phyloP scores from a whole-genome alignment of 2,329 filamentous ascomycete species.

The Cercospora sp. region DNA sequence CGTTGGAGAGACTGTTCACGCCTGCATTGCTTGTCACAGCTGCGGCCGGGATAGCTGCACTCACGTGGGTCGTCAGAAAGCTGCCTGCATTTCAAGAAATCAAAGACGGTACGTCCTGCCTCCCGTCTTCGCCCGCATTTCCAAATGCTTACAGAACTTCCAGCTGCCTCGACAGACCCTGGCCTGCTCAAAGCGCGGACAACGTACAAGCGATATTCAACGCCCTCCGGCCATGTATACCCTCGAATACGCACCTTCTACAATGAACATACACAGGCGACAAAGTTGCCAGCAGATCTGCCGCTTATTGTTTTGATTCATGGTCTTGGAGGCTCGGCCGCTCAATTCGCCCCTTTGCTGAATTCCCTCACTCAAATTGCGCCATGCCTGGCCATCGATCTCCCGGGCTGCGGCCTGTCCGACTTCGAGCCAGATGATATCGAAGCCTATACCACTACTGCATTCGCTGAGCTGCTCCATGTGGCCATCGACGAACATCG shows the following conservation, averaged over 20 bases:
- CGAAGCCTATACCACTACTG: constrained; percentile 76
- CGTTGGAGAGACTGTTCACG: not conserved
- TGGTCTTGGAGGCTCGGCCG: constrained; percentile 85
- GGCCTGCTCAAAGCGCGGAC: constrained; percentile 78
- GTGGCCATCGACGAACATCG: constrained; percentile 72
- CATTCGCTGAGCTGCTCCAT: constrained; percentile 72
- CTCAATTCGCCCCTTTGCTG: constrained; percentile 82
- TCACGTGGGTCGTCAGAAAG: constrained; percentile 9
- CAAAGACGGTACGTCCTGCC: constrained; percentile 16
- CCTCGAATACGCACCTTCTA: constrained; percentile 79
- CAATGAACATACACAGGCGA: constrained; percentile 76
- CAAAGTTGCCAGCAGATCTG: constrained; percentile 72
- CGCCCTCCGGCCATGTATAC: constrained; percentile 67
- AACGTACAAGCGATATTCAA: constrained; percentile 69
- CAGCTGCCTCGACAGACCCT: constrained; percentile 61
- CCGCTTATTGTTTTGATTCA: constrained; percentile 90
- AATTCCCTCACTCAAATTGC: constrained; percentile 61
- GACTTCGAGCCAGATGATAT: constrained; percentile 68
- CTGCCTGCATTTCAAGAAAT: constrained; percentile 12
- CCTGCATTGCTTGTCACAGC: constrained; percentile 10
- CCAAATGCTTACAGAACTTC: constrained; percentile 10
- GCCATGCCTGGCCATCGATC: constrained; percentile 82
- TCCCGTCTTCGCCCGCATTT: not conserved
- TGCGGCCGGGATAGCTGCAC: constrained; percentile 7
- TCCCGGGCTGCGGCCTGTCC: constrained; percentile 86